A percentile compares a stretch with the other conserved stretches of the same genome.
phyloP scores from a whole-genome alignment of 2,329 filamentous ascomycete species.

The Neofusicoccum sp. region DNA sequence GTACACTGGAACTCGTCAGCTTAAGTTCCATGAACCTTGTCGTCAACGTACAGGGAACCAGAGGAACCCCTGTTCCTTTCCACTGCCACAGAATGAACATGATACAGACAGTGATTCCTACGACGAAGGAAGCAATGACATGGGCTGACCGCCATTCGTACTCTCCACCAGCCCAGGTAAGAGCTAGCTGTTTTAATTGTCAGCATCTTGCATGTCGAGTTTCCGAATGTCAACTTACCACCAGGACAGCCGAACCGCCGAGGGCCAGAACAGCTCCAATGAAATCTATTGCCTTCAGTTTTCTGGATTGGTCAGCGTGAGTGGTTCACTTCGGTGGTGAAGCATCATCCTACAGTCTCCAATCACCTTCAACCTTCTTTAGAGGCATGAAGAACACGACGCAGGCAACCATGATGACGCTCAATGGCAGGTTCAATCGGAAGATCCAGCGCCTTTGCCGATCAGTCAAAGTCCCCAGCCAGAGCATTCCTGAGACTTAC shows the following conservation, averaged over 20 bases:
- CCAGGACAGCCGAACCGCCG: slow-evolving; percentile 45
- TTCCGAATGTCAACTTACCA: slow-evolving; percentile 45
- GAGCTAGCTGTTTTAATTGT: slow-evolving; percentile 29
- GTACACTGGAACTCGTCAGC: slow-evolving; percentile 37
- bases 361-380: slow-evolving; percentile 54
- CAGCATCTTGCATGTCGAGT: slow-evolving; percentile 38
- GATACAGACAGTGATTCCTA: slow-evolving; percentile 45
- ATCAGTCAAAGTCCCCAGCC: background rate
- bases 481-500: background rate
- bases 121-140: slow-evolving; percentile 52
- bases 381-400: slow-evolving; percentile 59
- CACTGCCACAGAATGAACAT: slow-evolving; percentile 54
- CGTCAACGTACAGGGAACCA: slow-evolving; percentile 44
- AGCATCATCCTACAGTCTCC: slow-evolving; percentile 31
- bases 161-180: slow-evolving; percentile 55
- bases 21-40: no score
- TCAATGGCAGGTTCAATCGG: slow-evolving; percentile 53
- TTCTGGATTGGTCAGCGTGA: slow-evolving; percentile 30
- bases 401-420: slow-evolving; percentile 45
- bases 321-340: no score
- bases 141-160: slow-evolving; percentile 54
- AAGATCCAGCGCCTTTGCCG: slow-evolving; percentile 21
- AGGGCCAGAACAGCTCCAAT: slow-evolving; percentile 49
- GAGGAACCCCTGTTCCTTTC: slow-evolving; percentile 49
- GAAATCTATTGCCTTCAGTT: slow-evolving; percentile 54